phyloP scores from a whole-genome alignment of 2,329 filamentous ascomycete species.

The Colletotrichum ledebouriae region DNA sequence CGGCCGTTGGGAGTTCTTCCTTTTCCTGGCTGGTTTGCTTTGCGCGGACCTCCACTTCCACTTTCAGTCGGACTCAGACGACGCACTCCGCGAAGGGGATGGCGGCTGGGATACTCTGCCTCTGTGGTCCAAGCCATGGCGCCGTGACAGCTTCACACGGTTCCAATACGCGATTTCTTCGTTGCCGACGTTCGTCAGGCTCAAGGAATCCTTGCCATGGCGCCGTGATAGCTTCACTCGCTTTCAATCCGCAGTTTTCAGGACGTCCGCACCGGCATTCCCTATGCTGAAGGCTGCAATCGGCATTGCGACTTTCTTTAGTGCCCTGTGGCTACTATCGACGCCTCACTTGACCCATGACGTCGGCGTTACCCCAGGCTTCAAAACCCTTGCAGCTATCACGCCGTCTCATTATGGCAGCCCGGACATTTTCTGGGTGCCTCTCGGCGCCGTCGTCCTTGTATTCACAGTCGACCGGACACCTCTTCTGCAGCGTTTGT shows the following conservation, averaged over 20 bases:
- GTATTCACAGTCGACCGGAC: conserved; percentile 20
- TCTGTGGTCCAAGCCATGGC: conserved; percentile 4
- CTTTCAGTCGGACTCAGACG: conserved; percentile 49
- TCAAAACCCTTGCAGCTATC: conserved; percentile 5
- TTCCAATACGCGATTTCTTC: conserved; percentile 4
- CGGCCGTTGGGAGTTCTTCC: conserved; percentile 31
- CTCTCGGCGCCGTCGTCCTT: conserved; percentile 22
- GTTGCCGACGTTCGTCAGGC: background rate
- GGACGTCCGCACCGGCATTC: background rate
- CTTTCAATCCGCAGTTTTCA: conserved; percentile 7
- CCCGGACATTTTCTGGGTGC: conserved; percentile 23
- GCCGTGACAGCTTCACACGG: conserved; percentile 3
- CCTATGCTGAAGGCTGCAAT: background rate
- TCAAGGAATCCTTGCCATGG: background rate
- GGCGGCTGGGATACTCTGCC: background rate
- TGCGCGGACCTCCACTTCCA: background rate
- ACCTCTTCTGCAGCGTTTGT: conserved; percentile 67
- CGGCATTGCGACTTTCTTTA: conserved; percentile 1
- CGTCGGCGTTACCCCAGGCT: conserved; percentile 21
- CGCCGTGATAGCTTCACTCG: conserved; percentile 11
- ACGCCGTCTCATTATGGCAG: background rate
- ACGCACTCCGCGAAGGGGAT: background rate
- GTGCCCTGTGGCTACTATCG: conserved; percentile 26
- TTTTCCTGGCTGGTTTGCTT: conserved; percentile 31
- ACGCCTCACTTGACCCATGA: conserved; percentile 5